phyloP scores from a whole-genome alignment of 306 rosid genomes.

The Prunus kanzakura region DNA sequence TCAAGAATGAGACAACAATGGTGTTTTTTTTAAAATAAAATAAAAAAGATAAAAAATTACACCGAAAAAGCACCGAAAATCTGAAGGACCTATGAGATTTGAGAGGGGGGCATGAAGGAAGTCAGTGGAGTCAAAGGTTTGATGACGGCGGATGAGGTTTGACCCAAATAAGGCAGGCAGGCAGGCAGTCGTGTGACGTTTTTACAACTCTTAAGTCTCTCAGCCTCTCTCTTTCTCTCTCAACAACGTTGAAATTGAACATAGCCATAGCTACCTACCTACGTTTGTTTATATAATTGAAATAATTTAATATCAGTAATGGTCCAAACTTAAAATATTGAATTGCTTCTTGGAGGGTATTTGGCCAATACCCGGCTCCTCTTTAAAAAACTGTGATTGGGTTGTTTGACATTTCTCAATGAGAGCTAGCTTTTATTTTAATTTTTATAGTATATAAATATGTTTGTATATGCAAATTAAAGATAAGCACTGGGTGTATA shows the following conservation, averaged over 20 bases:
- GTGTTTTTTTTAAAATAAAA: background rate
- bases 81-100: background rate
- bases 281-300: background rate
- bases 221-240: background rate
- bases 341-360: conserved; percentile 21
- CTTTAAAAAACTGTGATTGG: background rate
- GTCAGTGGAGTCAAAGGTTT: conserved; percentile 25
- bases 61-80: conserved; percentile 12
- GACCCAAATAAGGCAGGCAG: background rate
- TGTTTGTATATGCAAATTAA: conserved; percentile 4
- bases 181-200: conserved; percentile 8
- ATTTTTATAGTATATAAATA: background rate
- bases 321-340: background rate
- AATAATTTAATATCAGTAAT: background rate
- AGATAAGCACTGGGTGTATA: conserved; percentile 21
- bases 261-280: background rate
- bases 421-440: background rate
- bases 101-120: background rate
- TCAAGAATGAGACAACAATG: background rate
- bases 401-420: conserved; percentile 27
- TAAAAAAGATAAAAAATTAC: background rate
- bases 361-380: background rate
- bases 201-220: background rate
- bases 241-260: background rate
- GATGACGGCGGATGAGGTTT: conserved; percentile 27